These are phyloP conservation scores for Trichoderma citrinoviride DNA, from an alignment of 2,329 filamentous ascomycete genomes.

Conservation along the genomic window DNA sequence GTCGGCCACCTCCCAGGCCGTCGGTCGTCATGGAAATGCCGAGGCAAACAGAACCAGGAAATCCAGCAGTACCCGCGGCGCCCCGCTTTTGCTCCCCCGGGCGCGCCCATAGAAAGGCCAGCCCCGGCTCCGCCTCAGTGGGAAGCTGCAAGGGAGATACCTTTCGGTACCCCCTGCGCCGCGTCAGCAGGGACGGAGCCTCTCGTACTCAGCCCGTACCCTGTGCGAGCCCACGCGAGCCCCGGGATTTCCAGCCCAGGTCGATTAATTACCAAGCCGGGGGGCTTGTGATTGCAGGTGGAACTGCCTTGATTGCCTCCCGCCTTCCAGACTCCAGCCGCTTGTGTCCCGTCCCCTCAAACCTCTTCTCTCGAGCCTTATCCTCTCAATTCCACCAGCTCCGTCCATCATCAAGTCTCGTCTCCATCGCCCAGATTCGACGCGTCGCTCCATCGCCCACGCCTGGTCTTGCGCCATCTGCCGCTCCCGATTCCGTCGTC, in stretches of 20 bases:
- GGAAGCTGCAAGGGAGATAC: constrained; percentile 8
- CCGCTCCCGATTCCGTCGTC: background rate
- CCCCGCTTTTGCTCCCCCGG: constrained; percentile 15
- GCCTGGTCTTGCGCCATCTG: background rate
- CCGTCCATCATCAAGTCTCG: background rate
- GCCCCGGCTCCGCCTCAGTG: constrained; percentile 16
- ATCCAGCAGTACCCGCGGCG: background rate
- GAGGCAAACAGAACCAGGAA: constrained; percentile 15
- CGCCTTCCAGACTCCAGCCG: constrained; percentile 1
- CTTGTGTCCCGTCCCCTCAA: background rate
- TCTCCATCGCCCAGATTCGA: background rate
- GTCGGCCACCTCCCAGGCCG: background rate
- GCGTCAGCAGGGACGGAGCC: background rate
- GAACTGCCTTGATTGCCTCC: background rate
- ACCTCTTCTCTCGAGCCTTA: constrained; percentile 1
- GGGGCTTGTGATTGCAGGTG: constrained; percentile 16
- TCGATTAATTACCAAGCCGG: constrained; percentile 18
- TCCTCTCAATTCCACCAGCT: background rate
- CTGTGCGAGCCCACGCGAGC: constrained; percentile 14
- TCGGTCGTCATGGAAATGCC: constrained; percentile 12
- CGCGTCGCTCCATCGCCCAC: background rate
- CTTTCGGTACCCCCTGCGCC: constrained; percentile 9
- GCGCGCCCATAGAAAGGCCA: constrained; percentile 14
- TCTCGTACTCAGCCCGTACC: background rate
- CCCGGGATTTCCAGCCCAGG: constrained; percentile 11